Percentiles rank a stretch among this genome's conserved stretches.
Conservation (phyloP, 108 stramenopile species). For the Licmophora abbreviata region DNA sequence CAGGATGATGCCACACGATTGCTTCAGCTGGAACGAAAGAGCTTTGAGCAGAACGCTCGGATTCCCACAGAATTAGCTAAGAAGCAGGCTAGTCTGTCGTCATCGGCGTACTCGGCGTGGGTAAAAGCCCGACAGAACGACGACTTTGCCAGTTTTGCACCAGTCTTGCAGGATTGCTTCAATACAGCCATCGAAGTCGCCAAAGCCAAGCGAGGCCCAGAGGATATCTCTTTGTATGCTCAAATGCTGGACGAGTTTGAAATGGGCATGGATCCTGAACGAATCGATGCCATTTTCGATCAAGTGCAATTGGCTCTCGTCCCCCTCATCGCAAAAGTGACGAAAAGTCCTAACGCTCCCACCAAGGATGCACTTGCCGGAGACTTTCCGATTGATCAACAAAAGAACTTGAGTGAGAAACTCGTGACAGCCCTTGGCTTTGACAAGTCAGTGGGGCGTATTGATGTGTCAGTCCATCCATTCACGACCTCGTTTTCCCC, state of each 20-base stretch:
- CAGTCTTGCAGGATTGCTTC: slow-evolving; percentile 49
- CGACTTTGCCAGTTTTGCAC: slow-evolving; percentile 51
- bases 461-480: slow-evolving; percentile 88
- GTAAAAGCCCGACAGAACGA: slow-evolving; percentile 47
- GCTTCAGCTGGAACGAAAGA: slow-evolving; percentile 34
- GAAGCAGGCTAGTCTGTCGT: slow-evolving; percentile 41
- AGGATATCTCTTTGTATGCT: slow-evolving; percentile 41
- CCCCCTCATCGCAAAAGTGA: slow-evolving; percentile 62
- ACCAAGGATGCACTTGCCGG: slow-evolving; percentile 23
- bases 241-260: slow-evolving; percentile 71
- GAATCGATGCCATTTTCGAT: slow-evolving; percentile 72
- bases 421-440: slow-evolving; percentile 72
- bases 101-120: slow-evolving; percentile 57
- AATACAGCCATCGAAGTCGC: slow-evolving; percentile 52
- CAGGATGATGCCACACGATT: slow-evolving; percentile 22
- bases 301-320: slow-evolving; percentile 58
- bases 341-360: slow-evolving; percentile 20
- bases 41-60: slow-evolving; percentile 35
- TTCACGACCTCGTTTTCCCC: slow-evolving; percentile 71
- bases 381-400: slow-evolving; percentile 42
- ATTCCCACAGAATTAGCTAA: slow-evolving; percentile 51
- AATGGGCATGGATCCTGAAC: slow-evolving; percentile 60
- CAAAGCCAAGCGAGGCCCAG: slow-evolving; percentile 22
- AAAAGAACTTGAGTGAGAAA: slow-evolving; percentile 40
- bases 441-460: slow-evolving; percentile 53